Percentiles rank a stretch among this genome's conserved stretches.
Evolutionary conservation across 805 yeast genomes (phyloP).

Genomic region (Candida dajiaensis): DNA sequence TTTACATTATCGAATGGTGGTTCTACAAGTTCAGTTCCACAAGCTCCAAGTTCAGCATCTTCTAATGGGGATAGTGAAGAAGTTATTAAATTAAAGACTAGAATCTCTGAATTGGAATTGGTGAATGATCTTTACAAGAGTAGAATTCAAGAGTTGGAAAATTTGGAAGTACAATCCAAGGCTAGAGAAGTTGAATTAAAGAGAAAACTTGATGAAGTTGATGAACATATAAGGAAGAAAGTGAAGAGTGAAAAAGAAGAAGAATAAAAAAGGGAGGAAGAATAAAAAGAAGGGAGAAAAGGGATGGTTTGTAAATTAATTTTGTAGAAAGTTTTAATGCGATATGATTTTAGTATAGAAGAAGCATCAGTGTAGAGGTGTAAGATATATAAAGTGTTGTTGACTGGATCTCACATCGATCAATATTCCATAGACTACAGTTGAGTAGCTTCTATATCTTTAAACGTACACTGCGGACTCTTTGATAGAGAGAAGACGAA

Average conservation of each 20-base stretch:
- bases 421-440: too few relatives aligned
- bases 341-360: not conserved
- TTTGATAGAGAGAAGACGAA: too few relatives aligned
- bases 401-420: too few relatives aligned
- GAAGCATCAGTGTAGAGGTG: too few relatives aligned
- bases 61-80: constrained; percentile 23
- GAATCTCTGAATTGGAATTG: constrained; percentile 82
- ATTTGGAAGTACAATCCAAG: constrained; percentile 10
- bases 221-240: constrained; percentile 14
- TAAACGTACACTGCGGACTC: too few relatives aligned
- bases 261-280: too few relatives aligned
- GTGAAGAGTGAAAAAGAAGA: constrained; percentile 13
- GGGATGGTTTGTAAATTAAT: not conserved
- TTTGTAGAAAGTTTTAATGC: not conserved
- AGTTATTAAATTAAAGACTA: constrained; percentile 50
- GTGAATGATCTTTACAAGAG: constrained; percentile 85
- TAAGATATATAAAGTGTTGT: too few relatives aligned
- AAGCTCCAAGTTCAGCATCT: not conserved
- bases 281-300: too few relatives aligned
- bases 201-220: constrained; percentile 7
- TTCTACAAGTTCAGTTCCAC: not conserved
- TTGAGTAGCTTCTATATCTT: too few relatives aligned
- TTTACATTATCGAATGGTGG: constrained; percentile 13
- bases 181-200: constrained; percentile 11
- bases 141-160: constrained; percentile 75